Base-by-base conservation (phyloP, 225 moss, liverwort and hornwort genomes). In the Marchantia polymorpha region DNA sequence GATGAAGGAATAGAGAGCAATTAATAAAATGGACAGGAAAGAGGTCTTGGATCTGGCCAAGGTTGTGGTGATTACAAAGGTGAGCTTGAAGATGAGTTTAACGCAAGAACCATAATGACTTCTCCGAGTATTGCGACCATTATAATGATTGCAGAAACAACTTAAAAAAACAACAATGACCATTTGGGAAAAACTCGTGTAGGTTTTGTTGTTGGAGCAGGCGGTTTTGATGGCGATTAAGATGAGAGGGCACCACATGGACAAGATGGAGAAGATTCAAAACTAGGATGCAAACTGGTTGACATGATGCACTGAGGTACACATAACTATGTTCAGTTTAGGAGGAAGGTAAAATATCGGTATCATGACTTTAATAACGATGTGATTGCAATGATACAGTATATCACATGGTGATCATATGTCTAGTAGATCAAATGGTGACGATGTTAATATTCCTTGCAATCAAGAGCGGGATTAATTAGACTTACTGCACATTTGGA, bases 231-330 rank as follows among this genome's bases (percentile, higher is more conserved):
- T 76, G 65, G 50, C 27, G 81, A 74, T 51, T 31, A 67, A 9
- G 76, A 55, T 23, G 91, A 91, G 7, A 89, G 68, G 80, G 76
- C 87, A 12, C 74, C 77, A 68, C 89, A 91, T 16, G 76, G 69
- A n/a, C 92, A 90, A 77, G 88, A 94, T 46, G 91, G 90, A 9
- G 94, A 94, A 56, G 87, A 82, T 14, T 90, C n/a, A n/a, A n/a
- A n/a, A n/a, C n/a, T n/a, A n/a, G n/a, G n/a, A n/a, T n/a, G n/a
- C n/a, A n/a, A n/a, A n/a, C n/a, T n/a, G n/a, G n/a, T n/a, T n/a
- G n/a, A n/a, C n/a, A n/a, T n/a, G n/a, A n/a, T n/a, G n/a, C n/a
- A n/a, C n/a, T n/a, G n/a, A n/a, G n/a, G n/a, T n/a, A n/a, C n/a
- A n/a, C n/a, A n/a, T n/a, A n/a, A n/a, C n/a, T n/a, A n/a, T n/a